Conservation (phyloP, 768 basidiomycete genomes). For the Auricularia heimuer region DNA sequence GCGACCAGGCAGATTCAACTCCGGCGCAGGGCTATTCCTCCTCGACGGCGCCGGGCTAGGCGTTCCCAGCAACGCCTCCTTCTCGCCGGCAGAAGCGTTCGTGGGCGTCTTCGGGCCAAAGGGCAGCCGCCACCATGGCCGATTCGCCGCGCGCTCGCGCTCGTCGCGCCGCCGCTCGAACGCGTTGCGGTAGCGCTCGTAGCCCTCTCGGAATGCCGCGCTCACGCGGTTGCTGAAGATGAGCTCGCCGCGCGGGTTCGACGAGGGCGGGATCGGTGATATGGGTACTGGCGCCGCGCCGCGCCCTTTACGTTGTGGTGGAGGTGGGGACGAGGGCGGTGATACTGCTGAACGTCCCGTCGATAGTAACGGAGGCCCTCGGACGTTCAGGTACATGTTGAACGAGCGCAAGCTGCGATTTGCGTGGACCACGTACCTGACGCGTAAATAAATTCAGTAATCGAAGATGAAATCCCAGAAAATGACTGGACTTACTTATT, state of each 20-base stretch:
- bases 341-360: conserved; percentile 23
- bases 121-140: neutral
- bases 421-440: conserved; percentile 91
- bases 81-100: neutral
- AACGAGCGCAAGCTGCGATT: conserved; percentile 85
- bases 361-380: conserved; percentile 61
- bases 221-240: conserved; percentile 91
- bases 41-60: neutral
- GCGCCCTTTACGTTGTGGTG: conserved; percentile 23
- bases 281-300: conserved; percentile 40
- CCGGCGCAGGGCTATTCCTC: neutral
- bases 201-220: conserved; percentile 72
- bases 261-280: conserved; percentile 77
- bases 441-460: conserved; percentile 2
- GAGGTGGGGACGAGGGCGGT: conserved; percentile 20
- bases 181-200: conserved; percentile 81
- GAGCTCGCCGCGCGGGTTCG: conserved; percentile 89
- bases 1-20: neutral
- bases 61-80: neutral
- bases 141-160: conserved; percentile 31
- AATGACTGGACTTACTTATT: conserved; percentile 60
- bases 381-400: conserved; percentile 96
- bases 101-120: neutral
- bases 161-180: conserved; percentile 77
- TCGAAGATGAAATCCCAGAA: conserved; percentile 2